Percentiles rank a stretch among this genome's conserved stretches.
Evolutionary conservation across 2,329 filamentous ascomycete genomes (phyloP).

Genomic region (Setomelanomma holmii): DNA sequence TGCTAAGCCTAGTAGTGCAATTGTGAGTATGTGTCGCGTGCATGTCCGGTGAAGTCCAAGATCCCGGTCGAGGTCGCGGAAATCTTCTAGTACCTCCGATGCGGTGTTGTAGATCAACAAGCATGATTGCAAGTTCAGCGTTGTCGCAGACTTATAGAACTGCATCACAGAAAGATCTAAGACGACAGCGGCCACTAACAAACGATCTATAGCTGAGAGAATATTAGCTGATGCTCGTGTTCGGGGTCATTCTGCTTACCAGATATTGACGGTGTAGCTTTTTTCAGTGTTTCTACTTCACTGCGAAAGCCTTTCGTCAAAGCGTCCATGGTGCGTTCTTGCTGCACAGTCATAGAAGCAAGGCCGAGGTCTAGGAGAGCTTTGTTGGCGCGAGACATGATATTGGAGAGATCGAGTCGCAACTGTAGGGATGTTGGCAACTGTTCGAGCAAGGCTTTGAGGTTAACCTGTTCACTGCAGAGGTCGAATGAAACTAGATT

Average conservation of each 20-base stretch:
- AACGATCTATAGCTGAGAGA: neutral
- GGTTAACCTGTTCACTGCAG: neutral
- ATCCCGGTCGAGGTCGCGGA: neutral
- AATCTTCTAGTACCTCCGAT: neutral
- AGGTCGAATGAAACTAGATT: neutral
- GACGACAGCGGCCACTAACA: neutral
- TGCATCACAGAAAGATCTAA: neutral
- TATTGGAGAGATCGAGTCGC: neutral
- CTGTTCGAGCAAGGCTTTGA: neutral
- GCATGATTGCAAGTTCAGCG: neutral
- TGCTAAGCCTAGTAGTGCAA: neutral
- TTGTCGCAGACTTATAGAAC: neutral
- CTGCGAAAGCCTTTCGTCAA: neutral
- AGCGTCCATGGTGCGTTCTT: neutral
- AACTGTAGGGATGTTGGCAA: neutral
- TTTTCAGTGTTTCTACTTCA: neutral
- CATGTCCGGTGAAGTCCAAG: neutral
- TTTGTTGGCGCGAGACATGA: neutral
- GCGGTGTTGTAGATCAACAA: neutral
- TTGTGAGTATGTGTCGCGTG: neutral
- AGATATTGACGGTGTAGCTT: neutral
- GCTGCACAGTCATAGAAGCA: neutral
- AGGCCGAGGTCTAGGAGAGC: neutral
- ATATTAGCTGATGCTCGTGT: neutral
- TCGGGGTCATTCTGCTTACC: neutral